Conservation (phyloP, 768 basidiomycete genomes). For the Mycena rebaudengoi region DNA sequence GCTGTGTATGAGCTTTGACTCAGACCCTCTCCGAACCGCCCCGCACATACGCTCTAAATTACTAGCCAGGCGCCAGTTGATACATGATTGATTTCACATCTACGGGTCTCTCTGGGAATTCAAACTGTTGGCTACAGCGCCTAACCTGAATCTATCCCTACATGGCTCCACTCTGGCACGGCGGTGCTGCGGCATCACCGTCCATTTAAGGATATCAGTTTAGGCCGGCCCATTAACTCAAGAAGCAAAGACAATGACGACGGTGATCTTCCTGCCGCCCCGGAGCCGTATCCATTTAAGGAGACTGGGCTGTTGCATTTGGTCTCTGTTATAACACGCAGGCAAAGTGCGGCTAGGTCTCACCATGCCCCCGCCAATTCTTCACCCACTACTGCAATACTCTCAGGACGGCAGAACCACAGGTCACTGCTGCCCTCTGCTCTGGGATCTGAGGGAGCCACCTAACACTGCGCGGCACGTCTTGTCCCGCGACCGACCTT, state of each 20-base stretch:
- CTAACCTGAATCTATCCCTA: conserved; percentile 13
- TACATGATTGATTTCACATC: no score
- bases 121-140: no score
- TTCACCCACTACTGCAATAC: conserved; percentile 49
- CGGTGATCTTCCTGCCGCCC: conserved; percentile 1
- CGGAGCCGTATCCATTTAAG: conserved; percentile 22
- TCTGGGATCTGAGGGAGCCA: conserved; percentile 61
- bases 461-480: conserved; percentile 42
- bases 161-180: conserved; percentile 1
- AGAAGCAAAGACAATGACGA: conserved; percentile 17
- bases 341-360: background rate
- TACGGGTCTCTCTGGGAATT: no score
- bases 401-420: conserved; percentile 41
- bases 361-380: conserved; percentile 31
- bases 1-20: no score
- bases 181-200: background rate
- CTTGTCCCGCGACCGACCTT: conserved; percentile 27
- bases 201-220: conserved; percentile 15
- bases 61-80: no score
- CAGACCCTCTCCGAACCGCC: no score
- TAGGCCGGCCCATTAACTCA: background rate
- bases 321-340: conserved; percentile 7
- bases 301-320: conserved; percentile 18
- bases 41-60: no score
- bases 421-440: conserved; percentile 40